These are phyloP conservation scores for Sparassis latifolia DNA, from an alignment of 1,284 basidiomycete species.

Conservation along the genomic window DNA sequence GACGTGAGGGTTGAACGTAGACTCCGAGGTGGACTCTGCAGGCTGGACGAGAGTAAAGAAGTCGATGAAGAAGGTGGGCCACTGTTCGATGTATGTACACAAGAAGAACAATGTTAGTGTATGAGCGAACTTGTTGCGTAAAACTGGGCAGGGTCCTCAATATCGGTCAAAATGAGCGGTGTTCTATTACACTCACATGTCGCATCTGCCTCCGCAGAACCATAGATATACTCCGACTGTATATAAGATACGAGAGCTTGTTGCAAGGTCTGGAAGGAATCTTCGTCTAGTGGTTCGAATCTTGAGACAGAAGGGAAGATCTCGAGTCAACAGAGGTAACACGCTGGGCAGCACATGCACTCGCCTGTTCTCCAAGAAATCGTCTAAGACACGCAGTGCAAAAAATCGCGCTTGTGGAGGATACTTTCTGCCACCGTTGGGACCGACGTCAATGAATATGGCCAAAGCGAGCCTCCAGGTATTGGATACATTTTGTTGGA, in stretches of 20 bases:
- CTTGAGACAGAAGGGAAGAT: slow-evolving; percentile 30
- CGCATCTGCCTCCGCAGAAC: slow-evolving; percentile 67
- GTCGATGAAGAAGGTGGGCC: slow-evolving; percentile 78
- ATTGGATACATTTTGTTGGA: slow-evolving; percentile 70
- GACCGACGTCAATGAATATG: slow-evolving; percentile 60
- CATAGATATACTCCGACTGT: slow-evolving; percentile 73
- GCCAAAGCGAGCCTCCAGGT: slow-evolving; percentile 77
- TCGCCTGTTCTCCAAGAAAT: slow-evolving; percentile 81
- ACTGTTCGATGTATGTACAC: slow-evolving; percentile 79
- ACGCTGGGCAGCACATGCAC: slow-evolving; percentile 21
- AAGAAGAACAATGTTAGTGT: slow-evolving; percentile 95
- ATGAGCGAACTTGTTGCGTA: slow-evolving; percentile 97
- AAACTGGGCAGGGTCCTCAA: slow-evolving; percentile 39
- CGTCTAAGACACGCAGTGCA: slow-evolving; percentile 79
- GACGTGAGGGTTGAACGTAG: slow-evolving; percentile 72
- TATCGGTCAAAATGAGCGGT: not conserved
- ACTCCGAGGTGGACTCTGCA: slow-evolving; percentile 44
- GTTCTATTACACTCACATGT: slow-evolving; percentile 48
- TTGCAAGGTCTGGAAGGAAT: slow-evolving; percentile 63
- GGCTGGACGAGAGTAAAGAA: slow-evolving; percentile 71
- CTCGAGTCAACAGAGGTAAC: not conserved
- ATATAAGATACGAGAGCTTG: slow-evolving; percentile 70
- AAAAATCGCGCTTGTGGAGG: slow-evolving; percentile 77
- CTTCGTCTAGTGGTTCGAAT: slow-evolving; percentile 63
- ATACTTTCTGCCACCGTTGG: slow-evolving; percentile 59